phyloP scores from a whole-genome alignment of 139 green algal species.

The Chlorella sp. region DNA sequence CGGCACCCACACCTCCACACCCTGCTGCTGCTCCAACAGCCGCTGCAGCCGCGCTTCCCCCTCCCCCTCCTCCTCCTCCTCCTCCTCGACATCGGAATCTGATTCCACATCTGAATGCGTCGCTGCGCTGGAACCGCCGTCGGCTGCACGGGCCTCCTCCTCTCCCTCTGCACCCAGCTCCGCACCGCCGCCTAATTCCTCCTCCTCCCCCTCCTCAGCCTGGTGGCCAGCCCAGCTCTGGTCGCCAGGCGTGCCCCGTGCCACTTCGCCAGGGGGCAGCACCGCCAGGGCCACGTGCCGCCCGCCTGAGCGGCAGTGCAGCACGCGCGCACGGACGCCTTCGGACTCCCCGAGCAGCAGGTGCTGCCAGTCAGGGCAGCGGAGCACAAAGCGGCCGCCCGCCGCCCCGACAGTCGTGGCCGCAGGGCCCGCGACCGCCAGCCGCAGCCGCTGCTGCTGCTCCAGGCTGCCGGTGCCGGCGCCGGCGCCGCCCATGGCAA shows the following conservation, averaged over 20 bases:
- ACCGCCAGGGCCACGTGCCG: not conserved
- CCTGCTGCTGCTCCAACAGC: not conserved
- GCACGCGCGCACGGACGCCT: not conserved
- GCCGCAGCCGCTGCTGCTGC: not conserved
- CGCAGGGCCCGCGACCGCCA: not conserved
- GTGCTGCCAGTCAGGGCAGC: not conserved
- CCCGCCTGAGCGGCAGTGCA: not conserved
- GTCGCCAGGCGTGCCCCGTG: not conserved
- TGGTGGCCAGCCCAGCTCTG: not conserved
- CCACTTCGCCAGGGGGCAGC: not conserved
- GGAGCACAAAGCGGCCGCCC: not conserved
- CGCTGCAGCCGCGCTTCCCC: not conserved
- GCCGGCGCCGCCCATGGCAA: not conserved
- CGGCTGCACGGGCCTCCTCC: not conserved
- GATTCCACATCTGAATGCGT: not conserved
- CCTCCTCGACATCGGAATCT: not conserved
- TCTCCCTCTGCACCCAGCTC: not conserved
- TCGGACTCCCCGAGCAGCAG: not conserved
- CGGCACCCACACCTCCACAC: conserved; percentile 2
- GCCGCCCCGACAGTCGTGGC: not conserved
- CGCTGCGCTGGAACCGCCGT: not conserved
- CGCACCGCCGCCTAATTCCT: not conserved
- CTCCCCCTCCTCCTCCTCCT: not conserved
- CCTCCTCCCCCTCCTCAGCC: not conserved
- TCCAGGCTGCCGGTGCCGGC: not conserved